Conservation (phyloP, 2,329 filamentous ascomycete species). For the Calonectria montana region DNA sequence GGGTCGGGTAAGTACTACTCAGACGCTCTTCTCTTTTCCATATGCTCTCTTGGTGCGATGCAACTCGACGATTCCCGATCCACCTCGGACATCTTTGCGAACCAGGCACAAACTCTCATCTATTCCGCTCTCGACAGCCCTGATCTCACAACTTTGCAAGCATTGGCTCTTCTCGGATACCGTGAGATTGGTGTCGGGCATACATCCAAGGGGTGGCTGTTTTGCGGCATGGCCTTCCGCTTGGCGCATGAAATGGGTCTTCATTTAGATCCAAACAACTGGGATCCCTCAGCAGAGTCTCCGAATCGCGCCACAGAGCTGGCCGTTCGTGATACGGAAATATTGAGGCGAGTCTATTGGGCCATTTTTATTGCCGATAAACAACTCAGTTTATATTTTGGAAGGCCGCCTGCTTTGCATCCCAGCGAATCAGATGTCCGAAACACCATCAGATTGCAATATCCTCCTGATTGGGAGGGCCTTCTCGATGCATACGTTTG, state of each 20-base stretch:
- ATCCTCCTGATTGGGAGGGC: conserved; percentile 60
- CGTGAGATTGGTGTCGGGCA: conserved; percentile 59
- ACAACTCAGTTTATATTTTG: conserved; percentile 63
- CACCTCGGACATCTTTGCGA: conserved; percentile 57
- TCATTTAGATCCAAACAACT: conserved; percentile 63
- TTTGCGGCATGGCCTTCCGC: conserved; percentile 63
- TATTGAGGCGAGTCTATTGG: conserved; percentile 62
- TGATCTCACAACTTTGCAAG: conserved; percentile 59
- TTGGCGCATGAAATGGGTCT: conserved; percentile 64
- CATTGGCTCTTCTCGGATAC: conserved; percentile 58
- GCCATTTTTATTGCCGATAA: conserved; percentile 62
- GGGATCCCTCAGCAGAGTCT: conserved; percentile 54
- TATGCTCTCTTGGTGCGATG: conserved; percentile 62
- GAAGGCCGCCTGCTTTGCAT: conserved; percentile 61
- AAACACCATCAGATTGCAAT: conserved; percentile 60
- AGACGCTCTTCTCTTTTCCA: conserved; percentile 59
- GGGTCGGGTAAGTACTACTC: conserved; percentile 61
- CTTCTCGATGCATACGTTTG: conserved; percentile 61
- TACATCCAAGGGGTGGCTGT: conserved; percentile 63
- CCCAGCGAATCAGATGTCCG: conserved; percentile 61
- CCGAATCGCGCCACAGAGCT: conserved; percentile 37
- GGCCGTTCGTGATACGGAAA: conserved; percentile 55
- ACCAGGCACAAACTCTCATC: conserved; percentile 57
- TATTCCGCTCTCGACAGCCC: conserved; percentile 58
- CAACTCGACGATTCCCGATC: conserved; percentile 54